Evolutionary conservation across 768 basidiomycete species (phyloP).

Genomic region (Leccinum uliginosum): DNA sequence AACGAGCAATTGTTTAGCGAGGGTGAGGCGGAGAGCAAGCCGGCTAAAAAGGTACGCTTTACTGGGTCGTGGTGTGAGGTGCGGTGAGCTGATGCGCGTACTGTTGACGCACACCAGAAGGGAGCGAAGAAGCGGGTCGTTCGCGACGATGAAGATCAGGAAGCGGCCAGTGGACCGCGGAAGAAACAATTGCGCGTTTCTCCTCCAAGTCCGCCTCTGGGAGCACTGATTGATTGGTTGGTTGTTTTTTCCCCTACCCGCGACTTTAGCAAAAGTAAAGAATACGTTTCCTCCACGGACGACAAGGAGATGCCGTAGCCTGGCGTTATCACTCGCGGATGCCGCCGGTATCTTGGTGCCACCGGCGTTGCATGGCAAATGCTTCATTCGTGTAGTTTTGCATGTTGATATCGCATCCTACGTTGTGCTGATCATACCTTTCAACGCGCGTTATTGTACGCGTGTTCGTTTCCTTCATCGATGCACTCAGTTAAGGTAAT

Average conservation of each 20-base stretch:
- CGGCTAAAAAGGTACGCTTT: conserved; percentile 60
- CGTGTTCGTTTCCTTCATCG: neutral
- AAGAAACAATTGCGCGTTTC: conserved; percentile 72
- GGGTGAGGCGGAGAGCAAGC: conserved; percentile 55
- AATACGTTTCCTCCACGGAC: conserved; percentile 82
- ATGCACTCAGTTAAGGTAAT: no score
- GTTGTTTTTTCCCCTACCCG: conserved; percentile 3
- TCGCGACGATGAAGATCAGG: conserved; percentile 77
- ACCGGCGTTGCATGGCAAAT: neutral
- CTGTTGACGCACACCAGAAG: conserved; percentile 28
- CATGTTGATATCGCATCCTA: neutral
- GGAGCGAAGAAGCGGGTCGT: conserved; percentile 70
- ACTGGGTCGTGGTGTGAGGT: neutral
- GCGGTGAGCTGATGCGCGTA: neutral
- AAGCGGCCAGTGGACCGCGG: conserved; percentile 53
- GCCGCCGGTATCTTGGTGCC: neutral
- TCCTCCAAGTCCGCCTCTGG: neutral
- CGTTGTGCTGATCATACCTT: neutral
- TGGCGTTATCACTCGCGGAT: neutral
- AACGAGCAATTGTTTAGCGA: conserved; percentile 69
- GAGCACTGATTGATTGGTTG: neutral
- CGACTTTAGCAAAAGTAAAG: conserved; percentile 76
- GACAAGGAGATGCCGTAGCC: conserved; percentile 55
- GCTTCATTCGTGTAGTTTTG: neutral
- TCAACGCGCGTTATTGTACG: neutral